Conservation (phyloP, 2,329 filamentous ascomycete genomes). For the Alternaria ethzedia region DNA sequence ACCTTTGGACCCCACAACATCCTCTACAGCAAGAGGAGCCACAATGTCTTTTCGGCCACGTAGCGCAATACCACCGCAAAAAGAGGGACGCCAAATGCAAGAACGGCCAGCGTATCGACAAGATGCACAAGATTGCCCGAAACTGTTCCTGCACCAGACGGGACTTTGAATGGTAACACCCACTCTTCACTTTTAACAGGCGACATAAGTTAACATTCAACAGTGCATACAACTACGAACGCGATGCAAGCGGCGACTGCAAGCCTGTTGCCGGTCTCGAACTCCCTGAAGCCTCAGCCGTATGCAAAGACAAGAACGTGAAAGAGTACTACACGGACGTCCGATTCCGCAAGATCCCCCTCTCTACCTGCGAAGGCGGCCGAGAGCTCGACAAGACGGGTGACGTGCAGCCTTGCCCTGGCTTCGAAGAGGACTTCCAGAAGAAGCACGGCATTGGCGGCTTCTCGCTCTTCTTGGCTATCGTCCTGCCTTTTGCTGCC, state of each 20-base stretch:
- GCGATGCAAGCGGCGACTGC: conserved; percentile 78
- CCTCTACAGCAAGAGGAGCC: conserved; percentile 76
- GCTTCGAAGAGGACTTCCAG: conserved; percentile 82
- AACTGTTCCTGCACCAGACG: conserved; percentile 84
- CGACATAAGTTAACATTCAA: conserved; percentile 16
- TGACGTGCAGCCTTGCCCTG: conserved; percentile 70
- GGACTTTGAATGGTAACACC: conserved; percentile 88
- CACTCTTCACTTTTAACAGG: not conserved
- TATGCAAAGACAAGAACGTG: conserved; percentile 69
- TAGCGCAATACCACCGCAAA: conserved; percentile 89
- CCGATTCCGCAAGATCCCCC: conserved; percentile 86
- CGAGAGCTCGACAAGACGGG: conserved; percentile 73
- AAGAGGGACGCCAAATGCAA: conserved; percentile 79
- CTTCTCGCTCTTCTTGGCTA: conserved; percentile 81
- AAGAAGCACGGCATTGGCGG: conserved; percentile 73
- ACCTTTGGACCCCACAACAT: conserved; percentile 86
- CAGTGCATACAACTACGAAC: conserved; percentile 93
- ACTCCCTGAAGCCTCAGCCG: conserved; percentile 64
- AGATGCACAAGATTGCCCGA: conserved; percentile 69
- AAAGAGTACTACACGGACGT: conserved; percentile 85
- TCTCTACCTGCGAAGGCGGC: conserved; percentile 85
- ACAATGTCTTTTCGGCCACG: conserved; percentile 91
- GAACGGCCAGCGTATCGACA: conserved; percentile 72
- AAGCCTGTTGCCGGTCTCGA: conserved; percentile 74
- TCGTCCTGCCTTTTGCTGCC: conserved; percentile 74